Evolutionary conservation across 441 rosid species (phyloP), one percentile per base, ranked within the genome.

Genomic region (Pelargonium fulgidum): DNA sequence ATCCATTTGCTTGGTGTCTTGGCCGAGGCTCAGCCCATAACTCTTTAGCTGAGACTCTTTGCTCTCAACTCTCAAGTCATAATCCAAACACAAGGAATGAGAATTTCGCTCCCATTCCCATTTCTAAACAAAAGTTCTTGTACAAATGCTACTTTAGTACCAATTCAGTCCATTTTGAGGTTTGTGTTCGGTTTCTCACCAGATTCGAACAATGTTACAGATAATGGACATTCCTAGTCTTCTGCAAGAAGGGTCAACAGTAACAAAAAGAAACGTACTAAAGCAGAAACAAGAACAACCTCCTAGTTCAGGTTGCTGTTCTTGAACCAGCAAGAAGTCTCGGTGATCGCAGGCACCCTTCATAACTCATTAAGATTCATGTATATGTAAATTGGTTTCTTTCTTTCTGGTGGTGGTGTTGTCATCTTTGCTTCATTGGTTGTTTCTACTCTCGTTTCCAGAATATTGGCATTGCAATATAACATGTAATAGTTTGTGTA

Each of bases 191-290:
- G 62, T 56, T 33, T 70, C 68, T 78, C 44, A 78, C 63, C 19
- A 24, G 62, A 10, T 3, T 11, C n/a, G 58, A 39, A 16, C 65
- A 44, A 7, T 70, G 12, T 45, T 65, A 65, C 77, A 91, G 97
- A 89, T 93, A 77, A 86, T 91, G 93, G 95, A 91, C 62, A 76
- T 83, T 74, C 99, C 99, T 14, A 89, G 90, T 77, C 96, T 94
- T 74, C 68, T 87, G 82, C 85, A 87, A 81, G 96, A 91, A 90
- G 96, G 96, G 66, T 87, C 96, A 9, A 82, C 76, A 36, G 82
- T 74, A 14, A 79, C 73, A 64, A 90, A 90, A 80, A 75, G 82
- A 68, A 84, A 83, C 81, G 82, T 81, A 70, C 72, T 86, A 73
- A 87, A 86, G 81, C 96, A 80, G 78, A 88, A 85, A 73, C 85